A percentile compares a stretch with the other conserved stretches of the same genome.
phyloP scores from a whole-genome alignment of 176 grass and related monocot species.

The Aegilops speltoides region DNA sequence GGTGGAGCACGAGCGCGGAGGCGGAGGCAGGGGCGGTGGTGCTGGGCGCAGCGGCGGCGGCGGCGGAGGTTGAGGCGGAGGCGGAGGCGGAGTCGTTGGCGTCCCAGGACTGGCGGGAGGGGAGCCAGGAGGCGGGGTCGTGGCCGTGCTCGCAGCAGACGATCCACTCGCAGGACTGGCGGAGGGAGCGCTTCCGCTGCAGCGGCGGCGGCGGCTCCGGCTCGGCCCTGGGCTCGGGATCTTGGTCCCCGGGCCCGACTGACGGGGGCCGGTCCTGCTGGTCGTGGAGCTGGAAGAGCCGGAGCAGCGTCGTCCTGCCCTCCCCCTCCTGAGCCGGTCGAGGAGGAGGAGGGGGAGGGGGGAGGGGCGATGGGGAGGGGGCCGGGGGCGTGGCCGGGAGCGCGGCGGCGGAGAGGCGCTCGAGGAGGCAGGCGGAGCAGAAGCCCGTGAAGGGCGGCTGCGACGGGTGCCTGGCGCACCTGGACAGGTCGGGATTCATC shows the following conservation, averaged over 20 bases:
- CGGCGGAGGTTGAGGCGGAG: slow-evolving; percentile 22
- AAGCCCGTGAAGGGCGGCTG: slow-evolving; percentile 56
- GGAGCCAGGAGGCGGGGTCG: slow-evolving; percentile 40
- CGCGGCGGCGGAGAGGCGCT: slow-evolving; percentile 43
- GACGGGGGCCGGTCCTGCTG: neutral
- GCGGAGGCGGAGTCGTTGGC: slow-evolving; percentile 36
- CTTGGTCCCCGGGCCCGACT: neutral
- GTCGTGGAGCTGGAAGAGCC: slow-evolving; percentile 64
- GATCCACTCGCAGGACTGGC: slow-evolving; percentile 69
- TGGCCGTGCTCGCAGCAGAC: slow-evolving; percentile 43
- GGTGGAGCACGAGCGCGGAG: neutral
- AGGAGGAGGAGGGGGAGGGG: neutral
- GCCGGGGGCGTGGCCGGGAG: neutral
- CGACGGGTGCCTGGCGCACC: slow-evolving; percentile 54
- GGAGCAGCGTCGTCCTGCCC: slow-evolving; percentile 46
- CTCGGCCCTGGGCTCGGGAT: slow-evolving; percentile 8
- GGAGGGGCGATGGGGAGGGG: neutral
- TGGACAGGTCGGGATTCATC: slow-evolving; percentile 13
- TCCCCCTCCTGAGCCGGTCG: neutral
- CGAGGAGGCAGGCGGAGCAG: slow-evolving; percentile 66
- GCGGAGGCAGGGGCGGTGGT: neutral
- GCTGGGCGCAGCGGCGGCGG: neutral
- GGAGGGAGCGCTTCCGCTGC: slow-evolving; percentile 53
- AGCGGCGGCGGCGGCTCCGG: neutral
- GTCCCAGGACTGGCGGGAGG: slow-evolving; percentile 70